phyloP scores from a whole-genome alignment of 139 green algal genomes.

The Auxenochlorella pyrenoidosa region DNA sequence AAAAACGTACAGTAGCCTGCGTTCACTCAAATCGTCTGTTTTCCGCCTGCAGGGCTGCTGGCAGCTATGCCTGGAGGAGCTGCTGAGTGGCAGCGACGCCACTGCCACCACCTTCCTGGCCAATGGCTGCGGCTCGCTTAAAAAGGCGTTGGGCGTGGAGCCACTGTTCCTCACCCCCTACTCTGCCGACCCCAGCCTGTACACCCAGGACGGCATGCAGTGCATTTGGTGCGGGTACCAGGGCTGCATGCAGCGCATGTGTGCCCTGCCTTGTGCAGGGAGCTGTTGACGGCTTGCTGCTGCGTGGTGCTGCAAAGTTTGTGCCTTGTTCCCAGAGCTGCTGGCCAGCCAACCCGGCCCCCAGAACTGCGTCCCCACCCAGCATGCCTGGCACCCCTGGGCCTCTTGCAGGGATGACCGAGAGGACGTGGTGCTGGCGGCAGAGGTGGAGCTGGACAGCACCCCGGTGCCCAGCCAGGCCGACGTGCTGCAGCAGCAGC shows the following conservation, averaged over 20 bases:
- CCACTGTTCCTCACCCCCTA: constrained; percentile 53
- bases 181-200: constrained; percentile 24
- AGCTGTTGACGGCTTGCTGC: too few species aligned
- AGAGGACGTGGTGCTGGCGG: constrained; percentile 21
- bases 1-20: not conserved
- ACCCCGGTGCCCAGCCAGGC: not conserved
- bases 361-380: not conserved
- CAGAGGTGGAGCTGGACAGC: constrained; percentile 13
- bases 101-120: constrained; percentile 46
- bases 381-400: not conserved
- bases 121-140: constrained; percentile 48
- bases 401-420: constrained; percentile 21
- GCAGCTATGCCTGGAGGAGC: constrained; percentile 58
- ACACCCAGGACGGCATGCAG: constrained; percentile 38
- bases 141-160: constrained; percentile 46
- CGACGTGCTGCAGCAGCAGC: constrained; percentile 24
- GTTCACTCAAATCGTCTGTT: not conserved
- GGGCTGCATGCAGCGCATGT: not conserved
- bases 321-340: not conserved
- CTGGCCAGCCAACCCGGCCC: not conserved
- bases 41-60: constrained; percentile 48
- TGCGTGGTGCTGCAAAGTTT: too few species aligned
- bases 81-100: constrained; percentile 15
- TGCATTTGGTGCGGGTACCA: constrained; percentile 14
- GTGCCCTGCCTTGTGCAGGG: not conserved